phyloP scores from a whole-genome alignment of 345 rosid genomes.

The Arabidopsis arenosa region DNA sequence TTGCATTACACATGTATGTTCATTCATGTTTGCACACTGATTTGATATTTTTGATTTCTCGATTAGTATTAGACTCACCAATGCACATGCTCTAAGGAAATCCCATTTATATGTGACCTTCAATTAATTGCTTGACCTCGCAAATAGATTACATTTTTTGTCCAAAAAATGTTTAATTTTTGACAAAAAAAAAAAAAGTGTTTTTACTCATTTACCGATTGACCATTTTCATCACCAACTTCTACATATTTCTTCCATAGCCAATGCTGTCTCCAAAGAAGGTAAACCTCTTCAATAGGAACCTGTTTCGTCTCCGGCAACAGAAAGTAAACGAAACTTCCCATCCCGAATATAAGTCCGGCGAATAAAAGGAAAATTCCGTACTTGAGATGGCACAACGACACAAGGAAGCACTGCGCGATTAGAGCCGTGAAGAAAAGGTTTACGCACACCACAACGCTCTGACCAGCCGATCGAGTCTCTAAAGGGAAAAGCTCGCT shows the following conservation, averaged over 20 bases:
- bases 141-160: not conserved
- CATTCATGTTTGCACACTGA: slow-evolving; percentile 13
- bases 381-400: slow-evolving; percentile 71
- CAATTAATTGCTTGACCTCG: not conserved
- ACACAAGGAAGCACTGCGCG: slow-evolving; percentile 77
- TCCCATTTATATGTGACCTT: not conserved
- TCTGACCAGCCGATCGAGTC: slow-evolving; percentile 94
- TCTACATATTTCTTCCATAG: slow-evolving; percentile 73
- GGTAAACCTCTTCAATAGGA: slow-evolving; percentile 81
- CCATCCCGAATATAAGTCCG: slow-evolving; percentile 69
- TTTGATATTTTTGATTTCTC: not conserved
- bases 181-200: no score
- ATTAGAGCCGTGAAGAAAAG: slow-evolving; percentile 82
- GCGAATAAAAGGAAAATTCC: slow-evolving; percentile 82
- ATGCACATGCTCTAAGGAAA: no score
- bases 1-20: slow-evolving; percentile 15
- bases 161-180: no score
- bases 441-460: slow-evolving; percentile 81
- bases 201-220: not conserved
- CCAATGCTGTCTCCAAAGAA: slow-evolving; percentile 76
- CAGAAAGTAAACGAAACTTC: slow-evolving; percentile 71
- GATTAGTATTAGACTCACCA: not conserved
- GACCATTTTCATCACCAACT: slow-evolving; percentile 11
- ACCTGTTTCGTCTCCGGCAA: slow-evolving; percentile 93
- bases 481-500: slow-evolving; percentile 89